Conservation (phyloP, 2,329 filamentous ascomycete genomes). For the Colletotrichum chrysophilum region DNA sequence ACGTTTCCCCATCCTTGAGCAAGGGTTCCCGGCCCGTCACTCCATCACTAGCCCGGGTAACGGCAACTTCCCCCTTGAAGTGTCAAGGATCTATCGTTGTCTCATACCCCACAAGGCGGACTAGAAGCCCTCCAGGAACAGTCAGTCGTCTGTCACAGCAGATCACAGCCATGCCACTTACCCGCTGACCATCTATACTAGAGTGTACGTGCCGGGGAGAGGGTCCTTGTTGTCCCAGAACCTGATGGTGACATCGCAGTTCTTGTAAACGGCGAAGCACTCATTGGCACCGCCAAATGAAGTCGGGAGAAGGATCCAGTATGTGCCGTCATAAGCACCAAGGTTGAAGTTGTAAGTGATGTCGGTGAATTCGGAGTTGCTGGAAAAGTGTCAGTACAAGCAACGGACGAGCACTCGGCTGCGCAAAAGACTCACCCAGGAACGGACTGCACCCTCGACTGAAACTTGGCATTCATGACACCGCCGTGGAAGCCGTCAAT, state of each 20-base stretch:
- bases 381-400: background rate
- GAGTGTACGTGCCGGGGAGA: background rate
- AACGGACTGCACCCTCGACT: background rate
- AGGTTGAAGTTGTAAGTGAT: constrained; percentile 2
- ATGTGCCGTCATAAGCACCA: background rate
- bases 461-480: background rate
- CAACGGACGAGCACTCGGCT: background rate
- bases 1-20: background rate
- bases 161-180: background rate
- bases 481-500: background rate
- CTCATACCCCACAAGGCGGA: background rate
- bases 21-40: background rate
- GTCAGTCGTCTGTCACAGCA: background rate
- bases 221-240: background rate
- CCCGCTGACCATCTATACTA: background rate
- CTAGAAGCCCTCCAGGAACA: background rate
- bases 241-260: background rate
- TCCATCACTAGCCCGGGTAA: background rate
- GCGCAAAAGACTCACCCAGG: background rate
- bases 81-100: background rate
- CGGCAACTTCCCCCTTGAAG: background rate
- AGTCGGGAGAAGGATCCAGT: background rate
- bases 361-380: background rate
- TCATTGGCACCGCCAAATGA: background rate
- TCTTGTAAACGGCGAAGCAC: background rate